Percentiles rank a stretch among this genome's conserved stretches.
These are phyloP conservation scores for Phytophthora constricta DNA, from an alignment of 352 stramenopile species.

Conservation along the genomic window DNA sequence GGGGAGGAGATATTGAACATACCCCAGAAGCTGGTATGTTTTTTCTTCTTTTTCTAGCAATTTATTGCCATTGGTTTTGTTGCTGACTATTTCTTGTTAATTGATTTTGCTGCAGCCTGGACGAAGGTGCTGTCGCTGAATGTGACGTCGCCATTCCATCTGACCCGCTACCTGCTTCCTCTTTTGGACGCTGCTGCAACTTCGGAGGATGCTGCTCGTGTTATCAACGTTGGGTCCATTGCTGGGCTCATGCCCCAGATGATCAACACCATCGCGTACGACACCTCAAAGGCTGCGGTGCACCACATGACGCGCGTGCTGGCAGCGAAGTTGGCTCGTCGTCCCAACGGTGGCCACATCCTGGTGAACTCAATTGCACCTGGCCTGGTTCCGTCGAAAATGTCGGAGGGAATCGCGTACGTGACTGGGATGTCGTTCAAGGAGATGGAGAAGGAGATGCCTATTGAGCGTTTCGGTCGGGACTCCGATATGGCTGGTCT, in stretches of 20 bases:
- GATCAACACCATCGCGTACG: constrained; percentile 94
- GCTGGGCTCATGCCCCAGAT: constrained; percentile 85
- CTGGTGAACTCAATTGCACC: constrained; percentile 96
- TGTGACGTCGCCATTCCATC: constrained; percentile 95
- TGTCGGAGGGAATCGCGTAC: constrained; percentile 84
- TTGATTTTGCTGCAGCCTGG: constrained; percentile 84
- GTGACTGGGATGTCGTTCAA: constrained; percentile 55
- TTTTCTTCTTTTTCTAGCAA: no score
- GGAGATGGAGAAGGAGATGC: constrained; percentile 73
- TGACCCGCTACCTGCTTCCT: constrained; percentile 90
- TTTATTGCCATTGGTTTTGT: not conserved
- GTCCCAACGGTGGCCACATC: constrained; percentile 86
- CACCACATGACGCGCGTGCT: constrained; percentile 94
- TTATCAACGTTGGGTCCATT: constrained; percentile 84
- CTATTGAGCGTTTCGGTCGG: constrained; percentile 83
- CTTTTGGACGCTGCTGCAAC: constrained; percentile 80
- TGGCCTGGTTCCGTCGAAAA: constrained; percentile 91
- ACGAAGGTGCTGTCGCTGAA: constrained; percentile 94
- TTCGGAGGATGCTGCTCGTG: constrained; percentile 50
- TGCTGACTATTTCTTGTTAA: no score
- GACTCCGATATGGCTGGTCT: constrained; percentile 94
- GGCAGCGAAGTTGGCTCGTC: constrained; percentile 88
- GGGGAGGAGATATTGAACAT: constrained; percentile 1
- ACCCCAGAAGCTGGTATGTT: not conserved
- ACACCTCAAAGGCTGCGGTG: constrained; percentile 93